Conservation (phyloP, 2,329 filamentous ascomycete species). For the Colletotrichum sp. region DNA sequence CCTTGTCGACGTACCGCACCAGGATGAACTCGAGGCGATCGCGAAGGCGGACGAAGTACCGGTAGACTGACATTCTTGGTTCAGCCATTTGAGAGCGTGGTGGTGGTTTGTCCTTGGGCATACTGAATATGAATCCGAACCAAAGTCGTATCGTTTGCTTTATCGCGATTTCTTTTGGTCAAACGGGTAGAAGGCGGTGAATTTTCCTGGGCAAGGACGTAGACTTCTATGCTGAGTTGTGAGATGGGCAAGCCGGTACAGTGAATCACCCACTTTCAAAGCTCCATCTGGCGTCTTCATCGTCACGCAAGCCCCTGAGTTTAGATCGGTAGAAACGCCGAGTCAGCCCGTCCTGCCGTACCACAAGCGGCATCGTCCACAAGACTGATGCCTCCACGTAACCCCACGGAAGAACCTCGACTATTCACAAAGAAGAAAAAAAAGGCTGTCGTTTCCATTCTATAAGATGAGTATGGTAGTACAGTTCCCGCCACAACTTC, state of each 20-base stretch:
- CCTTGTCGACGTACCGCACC: neutral
- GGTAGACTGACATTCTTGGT: neutral
- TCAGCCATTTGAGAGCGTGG: neutral
- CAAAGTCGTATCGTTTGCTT: neutral
- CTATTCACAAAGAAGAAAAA: neutral
- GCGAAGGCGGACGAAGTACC: constrained; percentile 7
- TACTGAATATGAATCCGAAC: neutral
- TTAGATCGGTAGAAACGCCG: neutral
- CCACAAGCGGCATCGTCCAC: neutral
- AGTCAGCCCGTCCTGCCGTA: neutral
- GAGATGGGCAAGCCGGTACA: neutral
- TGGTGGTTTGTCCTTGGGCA: neutral
- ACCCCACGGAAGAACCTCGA: neutral
- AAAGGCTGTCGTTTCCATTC: constrained; percentile 13
- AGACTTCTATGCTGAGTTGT: neutral
- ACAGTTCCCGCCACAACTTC: neutral
- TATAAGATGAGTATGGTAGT: constrained; percentile 17
- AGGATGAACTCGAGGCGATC: constrained; percentile 14
- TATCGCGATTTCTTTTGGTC: neutral
- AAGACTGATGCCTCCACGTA: neutral
- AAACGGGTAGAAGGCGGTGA: neutral
- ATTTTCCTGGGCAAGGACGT: neutral
- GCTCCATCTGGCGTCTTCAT: neutral
- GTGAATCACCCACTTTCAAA: neutral
- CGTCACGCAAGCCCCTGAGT: constrained; percentile 2